phyloP scores from a whole-genome alignment of 345 rosid species.

The Citrus mangshanensis region DNA sequence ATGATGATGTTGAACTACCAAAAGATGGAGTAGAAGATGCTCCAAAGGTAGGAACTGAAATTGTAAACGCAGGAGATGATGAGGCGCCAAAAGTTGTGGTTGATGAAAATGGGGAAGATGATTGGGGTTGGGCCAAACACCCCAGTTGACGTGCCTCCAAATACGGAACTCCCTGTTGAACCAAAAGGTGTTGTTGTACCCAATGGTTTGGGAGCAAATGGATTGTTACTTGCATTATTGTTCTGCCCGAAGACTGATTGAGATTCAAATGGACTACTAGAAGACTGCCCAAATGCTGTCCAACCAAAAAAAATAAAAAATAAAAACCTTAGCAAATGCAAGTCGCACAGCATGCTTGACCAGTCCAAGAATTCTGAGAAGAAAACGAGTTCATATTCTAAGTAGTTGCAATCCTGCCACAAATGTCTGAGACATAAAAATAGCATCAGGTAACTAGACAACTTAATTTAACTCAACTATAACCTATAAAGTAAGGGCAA shows the following conservation, averaged over 20 bases:
- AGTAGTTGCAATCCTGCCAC: no score
- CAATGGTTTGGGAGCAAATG: constrained; percentile 49
- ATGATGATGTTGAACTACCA: constrained; percentile 61
- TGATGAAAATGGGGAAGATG: constrained; percentile 68
- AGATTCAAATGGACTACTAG: constrained; percentile 66
- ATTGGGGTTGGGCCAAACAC: constrained; percentile 65
- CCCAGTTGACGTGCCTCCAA: constrained; percentile 89
- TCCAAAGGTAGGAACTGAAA: constrained; percentile 56
- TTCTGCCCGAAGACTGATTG: constrained; percentile 73
- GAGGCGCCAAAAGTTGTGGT: constrained; percentile 67
- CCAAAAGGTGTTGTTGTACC: constrained; percentile 71
- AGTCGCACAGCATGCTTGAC: background rate
- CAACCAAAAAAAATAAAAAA: background rate
- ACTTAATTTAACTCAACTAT: no score
- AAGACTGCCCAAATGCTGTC: constrained; percentile 80
- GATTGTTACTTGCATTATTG: constrained; percentile 52
- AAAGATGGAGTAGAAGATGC: constrained; percentile 66
- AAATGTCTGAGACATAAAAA: background rate
- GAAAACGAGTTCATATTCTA: background rate
- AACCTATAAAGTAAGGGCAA: background rate
- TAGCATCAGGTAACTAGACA: background rate
- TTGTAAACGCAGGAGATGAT: constrained; percentile 68
- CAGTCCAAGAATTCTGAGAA: background rate
- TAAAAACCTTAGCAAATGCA: background rate
- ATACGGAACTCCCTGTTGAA: constrained; percentile 63